These are phyloP conservation scores for Fragaria ananassa DNA, from an alignment of 306 rosid genomes.

Conservation along the genomic window DNA sequence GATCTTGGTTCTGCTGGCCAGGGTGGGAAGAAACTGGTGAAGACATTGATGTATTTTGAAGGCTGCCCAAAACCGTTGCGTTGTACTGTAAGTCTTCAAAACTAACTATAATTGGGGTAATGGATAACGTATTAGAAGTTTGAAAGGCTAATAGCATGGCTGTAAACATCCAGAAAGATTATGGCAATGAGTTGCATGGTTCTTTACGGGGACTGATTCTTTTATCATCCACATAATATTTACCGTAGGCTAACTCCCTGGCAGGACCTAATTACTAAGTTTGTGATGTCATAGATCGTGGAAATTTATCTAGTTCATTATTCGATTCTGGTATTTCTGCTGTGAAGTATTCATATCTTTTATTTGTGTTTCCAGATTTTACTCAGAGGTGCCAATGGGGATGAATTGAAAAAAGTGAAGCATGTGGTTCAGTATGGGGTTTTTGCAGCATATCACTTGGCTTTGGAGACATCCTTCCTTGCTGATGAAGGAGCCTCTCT, in stretches of 20 bases:
- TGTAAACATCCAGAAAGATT: neutral
- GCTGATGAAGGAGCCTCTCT: conserved; percentile 97
- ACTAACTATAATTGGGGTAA: neutral
- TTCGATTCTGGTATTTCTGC: neutral
- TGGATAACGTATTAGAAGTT: neutral
- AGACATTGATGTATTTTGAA: conserved; percentile 93
- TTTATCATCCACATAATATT: neutral
- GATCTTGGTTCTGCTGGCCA: conserved; percentile 59
- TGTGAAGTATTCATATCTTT: conserved; percentile 28
- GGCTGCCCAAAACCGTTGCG: conserved; percentile 99
- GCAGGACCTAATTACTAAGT: neutral
- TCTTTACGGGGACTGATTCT: neutral
- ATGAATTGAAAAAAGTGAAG: conserved; percentile 86
- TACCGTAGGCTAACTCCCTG: neutral
- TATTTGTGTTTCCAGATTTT: conserved; percentile 59
- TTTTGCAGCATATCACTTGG: conserved; percentile 98
- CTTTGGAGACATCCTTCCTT: conserved; percentile 95
- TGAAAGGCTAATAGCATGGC: neutral
- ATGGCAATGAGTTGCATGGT: neutral
- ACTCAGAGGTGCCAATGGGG: conserved; percentile 81
- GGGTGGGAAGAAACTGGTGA: conserved; percentile 63
- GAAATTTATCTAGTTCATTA: neutral
- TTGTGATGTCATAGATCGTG: neutral
- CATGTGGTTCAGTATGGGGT: conserved; percentile 94
- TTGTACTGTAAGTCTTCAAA: conserved; percentile 76